A percentile compares a stretch with the other conserved stretches of the same genome.
Conservation (phyloP, 805 yeast species). For the Tetrapisispora pingtungensis region DNA sequence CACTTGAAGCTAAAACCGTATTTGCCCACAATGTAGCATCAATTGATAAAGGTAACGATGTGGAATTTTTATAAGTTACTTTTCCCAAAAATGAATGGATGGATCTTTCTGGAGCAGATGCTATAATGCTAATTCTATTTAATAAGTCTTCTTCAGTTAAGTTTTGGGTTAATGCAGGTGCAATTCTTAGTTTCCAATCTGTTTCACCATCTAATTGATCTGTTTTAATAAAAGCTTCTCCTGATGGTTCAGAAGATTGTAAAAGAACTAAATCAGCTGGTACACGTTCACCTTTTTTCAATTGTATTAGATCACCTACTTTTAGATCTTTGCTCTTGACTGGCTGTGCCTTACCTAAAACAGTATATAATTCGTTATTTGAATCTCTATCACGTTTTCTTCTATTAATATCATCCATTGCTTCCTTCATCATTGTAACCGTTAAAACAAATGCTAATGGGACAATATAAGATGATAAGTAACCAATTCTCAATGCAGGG, state of each 20-base stretch:
- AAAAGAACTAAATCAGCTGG: constrained; percentile 90
- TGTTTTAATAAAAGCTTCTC: constrained; percentile 89
- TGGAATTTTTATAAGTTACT: constrained; percentile 46
- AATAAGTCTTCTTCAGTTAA: constrained; percentile 40
- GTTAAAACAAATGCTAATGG: constrained; percentile 88
- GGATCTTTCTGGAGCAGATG: constrained; percentile 74
- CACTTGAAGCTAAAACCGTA: constrained; percentile 84
- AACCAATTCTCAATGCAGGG: constrained; percentile 87
- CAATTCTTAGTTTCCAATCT: constrained; percentile 91
- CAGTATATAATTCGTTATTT: constrained; percentile 73
- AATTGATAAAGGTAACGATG: constrained; percentile 54
- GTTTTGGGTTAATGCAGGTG: constrained; percentile 62
- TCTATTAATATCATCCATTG: constrained; percentile 85
- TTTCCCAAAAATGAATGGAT: constrained; percentile 79
- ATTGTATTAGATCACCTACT: constrained; percentile 76
- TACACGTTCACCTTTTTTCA: constrained; percentile 74
- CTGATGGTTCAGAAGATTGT: constrained; percentile 70
- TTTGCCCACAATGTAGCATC: constrained; percentile 98
- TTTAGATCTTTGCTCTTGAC: constrained; percentile 53
- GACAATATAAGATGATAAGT: constrained; percentile 82
- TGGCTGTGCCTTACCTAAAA: constrained; percentile 36
- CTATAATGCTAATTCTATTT: constrained; percentile 47
- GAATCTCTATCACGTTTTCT: constrained; percentile 85
- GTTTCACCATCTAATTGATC: constrained; percentile 99
- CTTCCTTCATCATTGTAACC: constrained; percentile 94